These are phyloP conservation scores for Cytospora leucostoma DNA, from an alignment of 2,329 filamentous ascomycete genomes.

Conservation along the genomic window DNA sequence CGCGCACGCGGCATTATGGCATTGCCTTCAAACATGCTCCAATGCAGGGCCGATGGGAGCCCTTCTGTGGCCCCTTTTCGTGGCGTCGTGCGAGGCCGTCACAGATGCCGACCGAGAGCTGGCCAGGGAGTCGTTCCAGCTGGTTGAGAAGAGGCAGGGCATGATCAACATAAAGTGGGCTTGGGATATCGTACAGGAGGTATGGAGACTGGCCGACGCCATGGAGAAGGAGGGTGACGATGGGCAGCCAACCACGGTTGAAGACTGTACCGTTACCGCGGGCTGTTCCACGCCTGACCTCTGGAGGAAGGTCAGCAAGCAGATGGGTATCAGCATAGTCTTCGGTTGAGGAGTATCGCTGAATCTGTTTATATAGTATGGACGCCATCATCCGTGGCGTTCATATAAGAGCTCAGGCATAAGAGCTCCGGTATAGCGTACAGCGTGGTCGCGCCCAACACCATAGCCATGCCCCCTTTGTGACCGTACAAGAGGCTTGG, in stretches of 20 bases:
- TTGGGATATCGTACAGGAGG: constrained; percentile 61
- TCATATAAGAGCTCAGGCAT: no score
- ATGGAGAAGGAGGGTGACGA: constrained; percentile 28
- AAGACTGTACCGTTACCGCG: not conserved
- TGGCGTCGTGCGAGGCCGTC: constrained; percentile 61
- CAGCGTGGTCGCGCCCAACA: no score
- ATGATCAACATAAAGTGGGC: constrained; percentile 66
- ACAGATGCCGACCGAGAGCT: constrained; percentile 51
- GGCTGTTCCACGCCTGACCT: constrained; percentile 40
- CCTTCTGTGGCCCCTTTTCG: constrained; percentile 65
- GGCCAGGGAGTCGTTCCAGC: constrained; percentile 53
- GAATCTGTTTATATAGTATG: no score
- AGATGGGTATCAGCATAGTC: constrained; percentile 61
- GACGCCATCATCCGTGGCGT: no score
- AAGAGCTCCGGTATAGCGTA: no score
- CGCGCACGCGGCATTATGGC: constrained; percentile 49
- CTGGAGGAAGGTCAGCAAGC: constrained; percentile 59
- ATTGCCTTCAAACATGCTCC: constrained; percentile 57
- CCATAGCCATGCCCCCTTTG: no score
- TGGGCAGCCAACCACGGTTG: not conserved
- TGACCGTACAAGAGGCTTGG: no score
- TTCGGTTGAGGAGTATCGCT: constrained; percentile 49
- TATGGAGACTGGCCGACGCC: constrained; percentile 58
- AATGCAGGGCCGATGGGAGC: constrained; percentile 63
- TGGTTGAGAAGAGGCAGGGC: constrained; percentile 58